Conservation (phyloP, 2,329 filamentous ascomycete genomes). For the Sphaerulina musiva region DNA sequence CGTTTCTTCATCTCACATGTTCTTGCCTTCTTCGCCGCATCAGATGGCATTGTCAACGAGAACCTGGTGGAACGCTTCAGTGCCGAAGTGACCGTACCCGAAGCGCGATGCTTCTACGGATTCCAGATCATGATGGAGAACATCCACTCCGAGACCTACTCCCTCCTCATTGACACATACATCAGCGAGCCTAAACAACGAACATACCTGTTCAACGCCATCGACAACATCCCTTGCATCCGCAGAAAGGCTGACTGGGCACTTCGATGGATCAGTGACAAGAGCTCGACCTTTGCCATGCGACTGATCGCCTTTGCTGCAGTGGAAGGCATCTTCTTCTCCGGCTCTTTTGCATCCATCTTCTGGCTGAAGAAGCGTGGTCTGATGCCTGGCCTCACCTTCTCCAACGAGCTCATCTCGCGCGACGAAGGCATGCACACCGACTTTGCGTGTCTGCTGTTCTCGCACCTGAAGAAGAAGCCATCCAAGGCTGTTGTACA, state of each 20-base stretch:
- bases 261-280: constrained; percentile 87
- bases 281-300: constrained; percentile 88
- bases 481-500: constrained; percentile 74
- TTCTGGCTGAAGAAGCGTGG: constrained; percentile 99
- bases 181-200: constrained; percentile 96
- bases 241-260: constrained; percentile 99
- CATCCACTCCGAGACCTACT: constrained; percentile 99
- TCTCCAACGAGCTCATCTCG: constrained; percentile 99
- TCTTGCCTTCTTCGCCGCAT: constrained; percentile 97
- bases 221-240: constrained; percentile 98
- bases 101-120: constrained; percentile 98
- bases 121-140: constrained; percentile 99
- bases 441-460: constrained; percentile 94
- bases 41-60: constrained; percentile 98
- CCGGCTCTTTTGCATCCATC: constrained; percentile 94
- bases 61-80: constrained; percentile 98
- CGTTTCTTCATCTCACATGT: constrained; percentile 98
- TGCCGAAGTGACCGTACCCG: constrained; percentile 90
- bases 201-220: constrained; percentile 92
- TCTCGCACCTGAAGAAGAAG: constrained; percentile 93
- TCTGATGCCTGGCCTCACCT: constrained; percentile 95
- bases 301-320: constrained; percentile 95
- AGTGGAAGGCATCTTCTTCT: constrained; percentile 99
- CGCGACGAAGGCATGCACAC: constrained; percentile 99
- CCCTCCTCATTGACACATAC: constrained; percentile 96